Base-by-base conservation (phyloP, 148 eudicot species). In the Beta vulgaris region DNA sequence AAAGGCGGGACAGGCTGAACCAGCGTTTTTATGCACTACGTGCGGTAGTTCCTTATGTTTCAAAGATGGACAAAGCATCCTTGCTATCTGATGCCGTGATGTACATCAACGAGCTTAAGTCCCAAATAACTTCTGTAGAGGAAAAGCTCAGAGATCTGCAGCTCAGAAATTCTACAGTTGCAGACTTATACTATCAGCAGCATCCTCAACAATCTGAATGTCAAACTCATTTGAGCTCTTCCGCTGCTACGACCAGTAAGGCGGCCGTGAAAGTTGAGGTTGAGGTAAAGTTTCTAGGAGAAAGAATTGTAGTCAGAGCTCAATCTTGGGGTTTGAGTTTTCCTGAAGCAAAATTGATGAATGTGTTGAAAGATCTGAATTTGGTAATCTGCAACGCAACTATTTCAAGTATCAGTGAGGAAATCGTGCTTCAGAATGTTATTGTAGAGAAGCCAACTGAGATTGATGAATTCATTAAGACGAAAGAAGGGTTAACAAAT, bases 41-140 rank as follows among this genome's bases (percentile, higher is more conserved):
- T 4, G 81, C 86, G 0, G 88, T 80, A 3, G 92, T 89, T 25
- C 90, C 92, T 2, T 79, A 87, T 62, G 87, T 89, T 3, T 80
- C 89, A 2, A 87, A 75, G 61, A 87, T 87, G 90, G 89, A 89
- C 76, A 85, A 79, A 55, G 93, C 93, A 0, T 87, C 93, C 16
- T 40, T 89, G 18, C 81, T 89, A 6, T 75, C 77, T 2, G 93
- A 89, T 55, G 93, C 90, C 0, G 84, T 89, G 2, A 25, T 81
- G 0, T 84, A 89, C 72, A 87, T 89, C 69, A 84, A 81, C 1
- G 84, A 84, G 43, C 82, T 89, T 18, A 80, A 78, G 39, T 68
- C 81, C 11, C 74, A 68, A 75, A 54, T 80, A 21, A 54, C 26
- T 43, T 25, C 48, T 1, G 21, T 68, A 13, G 54, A 43, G 34